Base-by-base conservation (phyloP, 495 filamentous ascomycete species). In the Penicillium waksmanii region DNA sequence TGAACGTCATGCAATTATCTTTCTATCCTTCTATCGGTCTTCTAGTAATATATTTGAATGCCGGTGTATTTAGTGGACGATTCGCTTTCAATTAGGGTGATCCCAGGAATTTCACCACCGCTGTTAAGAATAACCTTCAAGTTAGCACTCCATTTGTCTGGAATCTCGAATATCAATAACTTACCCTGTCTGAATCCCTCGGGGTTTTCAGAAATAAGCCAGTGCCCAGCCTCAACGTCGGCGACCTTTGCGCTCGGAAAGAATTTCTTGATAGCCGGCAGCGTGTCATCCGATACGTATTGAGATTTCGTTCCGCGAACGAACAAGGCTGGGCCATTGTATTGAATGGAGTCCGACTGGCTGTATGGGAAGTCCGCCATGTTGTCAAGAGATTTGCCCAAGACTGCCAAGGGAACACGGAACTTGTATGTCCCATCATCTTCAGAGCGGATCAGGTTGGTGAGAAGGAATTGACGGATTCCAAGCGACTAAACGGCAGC, bases 201-300 rank as follows among this genome's bases (percentile, higher is more conserved):
- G 0, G 95, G 95, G 57, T 93, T 90, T 79, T 98, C 94, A 10
- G 90, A 91, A 63, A 96, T 94, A 0, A 98, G 78, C 95, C 95
- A 98, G 69, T 98, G 95, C 0, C 95, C 95, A 5, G 88, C 84
- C 18, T 97, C 90, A 35, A 97, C 83, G 77, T 97, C 93, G 13
- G 80, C 84, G 34, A 97, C 68, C 65, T 84, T 72, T 57, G 97
- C 95, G 42, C 82, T 77, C 27, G 95, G 95, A 71, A 97, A 98
- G 73, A 98, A 97, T 59, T 82, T 80, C 19, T 93, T 96, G 59
- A 97, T 91, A 5, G 89, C 75, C 10, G 95, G 94, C 33, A 98
- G 71, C n/a, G 86, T 85, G 67, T 97, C 90, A 64, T 97, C 93
- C 2, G 89, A 83, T 1, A 98, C 87, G 73, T 98, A 98, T 54